Evolutionary conservation across 2,329 filamentous ascomycete species (phyloP).

Genomic region (Aspergillus proliferans): DNA sequence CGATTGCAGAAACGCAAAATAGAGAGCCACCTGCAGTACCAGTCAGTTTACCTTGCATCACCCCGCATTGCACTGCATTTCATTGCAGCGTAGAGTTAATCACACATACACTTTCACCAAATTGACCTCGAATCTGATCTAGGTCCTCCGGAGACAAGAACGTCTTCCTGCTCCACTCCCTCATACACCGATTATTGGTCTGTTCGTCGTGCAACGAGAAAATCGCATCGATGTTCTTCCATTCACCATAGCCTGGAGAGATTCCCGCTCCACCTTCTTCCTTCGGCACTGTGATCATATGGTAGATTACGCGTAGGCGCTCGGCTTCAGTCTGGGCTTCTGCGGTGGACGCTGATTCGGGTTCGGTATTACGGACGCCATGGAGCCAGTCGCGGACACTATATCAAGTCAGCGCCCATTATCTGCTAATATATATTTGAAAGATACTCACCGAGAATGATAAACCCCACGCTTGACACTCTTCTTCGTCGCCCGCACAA

Average conservation of each 20-base stretch:
- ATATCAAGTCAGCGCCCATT: background rate
- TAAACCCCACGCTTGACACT: conserved; percentile 78
- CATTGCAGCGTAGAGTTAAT: too few relatives aligned
- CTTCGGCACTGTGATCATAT: conserved; percentile 68
- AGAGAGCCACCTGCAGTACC: conserved; percentile 66
- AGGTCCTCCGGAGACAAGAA: conserved; percentile 56
- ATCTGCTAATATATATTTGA: background rate
- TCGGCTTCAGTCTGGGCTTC: conserved; percentile 87
- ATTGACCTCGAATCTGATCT: conserved; percentile 67
- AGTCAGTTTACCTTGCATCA: too few relatives aligned
- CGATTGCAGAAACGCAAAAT: conserved; percentile 91
- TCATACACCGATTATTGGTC: conserved; percentile 73
- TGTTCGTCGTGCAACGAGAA: conserved; percentile 74
- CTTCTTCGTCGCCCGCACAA: conserved; percentile 72
- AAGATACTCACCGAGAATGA: conserved; percentile 56
- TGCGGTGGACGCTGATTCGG: conserved; percentile 64
- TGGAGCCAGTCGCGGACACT: conserved; percentile 94
- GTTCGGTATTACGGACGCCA: conserved; percentile 72
- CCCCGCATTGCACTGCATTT: too few relatives aligned
- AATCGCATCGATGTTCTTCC: conserved; percentile 66
- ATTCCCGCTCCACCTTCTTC: conserved; percentile 76
- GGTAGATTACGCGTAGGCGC: conserved; percentile 76
- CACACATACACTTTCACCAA: conserved; percentile 55
- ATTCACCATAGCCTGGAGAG: conserved; percentile 61
- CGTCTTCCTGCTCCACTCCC: conserved; percentile 59